phyloP scores from a whole-genome alignment of 805 yeast species.

The Lachancea thermotolerans region DNA sequence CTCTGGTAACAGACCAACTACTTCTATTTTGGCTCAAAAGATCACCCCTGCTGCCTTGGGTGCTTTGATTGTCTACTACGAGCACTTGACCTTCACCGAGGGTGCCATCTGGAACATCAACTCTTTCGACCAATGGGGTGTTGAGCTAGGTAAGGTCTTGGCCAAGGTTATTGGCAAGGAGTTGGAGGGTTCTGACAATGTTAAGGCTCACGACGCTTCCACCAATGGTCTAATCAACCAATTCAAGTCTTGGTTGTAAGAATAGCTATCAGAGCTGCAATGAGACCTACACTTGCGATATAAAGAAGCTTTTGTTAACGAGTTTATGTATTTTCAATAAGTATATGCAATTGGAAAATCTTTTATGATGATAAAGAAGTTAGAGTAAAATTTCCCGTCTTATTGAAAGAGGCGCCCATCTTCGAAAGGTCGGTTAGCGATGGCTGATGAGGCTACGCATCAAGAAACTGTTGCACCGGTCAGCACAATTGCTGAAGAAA shows the following conservation, averaged over 20 bases:
- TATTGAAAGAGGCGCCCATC: too few relatives aligned
- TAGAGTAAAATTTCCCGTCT: background rate
- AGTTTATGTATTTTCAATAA: background rate
- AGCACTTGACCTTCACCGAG: conserved; percentile 93
- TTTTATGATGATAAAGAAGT: background rate
- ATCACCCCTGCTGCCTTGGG: conserved; percentile 96
- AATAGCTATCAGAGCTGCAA: background rate
- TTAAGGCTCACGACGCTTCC: conserved; percentile 76
- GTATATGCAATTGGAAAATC: background rate
- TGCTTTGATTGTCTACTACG: conserved; percentile 95
- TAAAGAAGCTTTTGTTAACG: conserved; percentile 2
- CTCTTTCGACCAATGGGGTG: conserved; percentile 99
- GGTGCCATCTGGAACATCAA: conserved; percentile 99
- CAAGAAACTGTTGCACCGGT: background rate
- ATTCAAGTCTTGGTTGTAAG: conserved; percentile 74
- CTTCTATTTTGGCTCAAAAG: conserved; percentile 90
- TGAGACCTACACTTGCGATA: background rate
- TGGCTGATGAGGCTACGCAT: background rate
- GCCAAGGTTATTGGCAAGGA: conserved; percentile 94
- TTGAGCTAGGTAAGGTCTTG: conserved; percentile 94
- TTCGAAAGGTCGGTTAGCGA: too few relatives aligned
- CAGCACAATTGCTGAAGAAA: conserved; percentile 16
- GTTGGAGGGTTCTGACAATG: conserved; percentile 54
- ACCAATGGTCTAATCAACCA: conserved; percentile 91
- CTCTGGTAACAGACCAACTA: conserved; percentile 98